Evolutionary conservation across 2,329 filamentous ascomycete species (phyloP), one percentile per base, ranked within the genome.

Genomic region (Dothiorella sarmentorum): DNA sequence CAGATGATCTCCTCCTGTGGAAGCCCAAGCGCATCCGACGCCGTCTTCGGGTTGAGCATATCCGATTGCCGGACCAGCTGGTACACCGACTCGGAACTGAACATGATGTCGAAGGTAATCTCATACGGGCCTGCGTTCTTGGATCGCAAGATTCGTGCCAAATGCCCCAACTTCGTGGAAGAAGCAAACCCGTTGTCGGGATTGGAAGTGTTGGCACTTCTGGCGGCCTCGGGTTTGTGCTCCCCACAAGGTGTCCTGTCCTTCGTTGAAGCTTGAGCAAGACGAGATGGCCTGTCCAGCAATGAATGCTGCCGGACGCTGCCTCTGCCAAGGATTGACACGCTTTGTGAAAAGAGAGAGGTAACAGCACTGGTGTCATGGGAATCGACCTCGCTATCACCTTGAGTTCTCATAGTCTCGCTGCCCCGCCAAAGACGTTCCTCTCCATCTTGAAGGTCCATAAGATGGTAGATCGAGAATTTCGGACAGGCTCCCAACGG

Each of bases 81-180:
- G 22, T 44, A 44, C 13, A 44, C 42, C 10, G 7, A 3, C 13
- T 17, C 42, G 1, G 40, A 44, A 0, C 66, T 66, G 63, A 83
- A 83, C 55, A 83, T 77, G 33, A 80, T 71, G 58, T 83, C 80
- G 24, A 82, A 72, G 0, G 80, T 82, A 26, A 82, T 70, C 61
- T 82, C 79, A 60, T 73, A 83, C 0, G 80, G 79, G 0, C 80
- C 80, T 0, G 78, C 70, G 43, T 81, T 82, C 63, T 82, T 83
- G 13, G 76, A 79, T 0, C 80, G 73, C 0, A 82, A 63, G 2
- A 80, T 70, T 49, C 56, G 17, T 42, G 45, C 29, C 6, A 58
- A 20, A 15, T 60, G 58, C 5, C 33, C 18, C 9, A 33, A 17
- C 11, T 18, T 38, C 20, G 11, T 37, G 37, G 6, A 58, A 33